Evolutionary conservation across 306 rosid genomes (phyloP).

Genomic region (Delonix regia): DNA sequence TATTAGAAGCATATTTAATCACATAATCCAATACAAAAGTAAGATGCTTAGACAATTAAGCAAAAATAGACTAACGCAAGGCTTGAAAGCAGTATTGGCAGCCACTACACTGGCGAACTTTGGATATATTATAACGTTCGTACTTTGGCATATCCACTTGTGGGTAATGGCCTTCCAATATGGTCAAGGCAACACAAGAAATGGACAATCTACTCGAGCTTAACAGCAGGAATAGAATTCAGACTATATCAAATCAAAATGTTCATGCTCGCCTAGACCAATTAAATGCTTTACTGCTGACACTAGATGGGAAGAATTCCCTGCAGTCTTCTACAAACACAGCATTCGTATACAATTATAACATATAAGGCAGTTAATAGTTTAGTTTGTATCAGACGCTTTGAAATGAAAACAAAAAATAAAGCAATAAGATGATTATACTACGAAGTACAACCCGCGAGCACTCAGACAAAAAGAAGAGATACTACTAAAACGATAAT

Average conservation of each 20-base stretch:
- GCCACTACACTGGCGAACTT: neutral
- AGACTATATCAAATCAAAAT: neutral
- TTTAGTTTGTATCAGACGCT: neutral
- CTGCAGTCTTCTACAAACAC: neutral
- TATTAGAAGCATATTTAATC: slow-evolving; percentile 24
- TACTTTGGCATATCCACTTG: neutral
- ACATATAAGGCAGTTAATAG: neutral
- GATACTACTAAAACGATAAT: neutral
- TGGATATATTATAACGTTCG: neutral
- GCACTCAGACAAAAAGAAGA: neutral
- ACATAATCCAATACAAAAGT: slow-evolving; percentile 9
- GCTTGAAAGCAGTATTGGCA: neutral
- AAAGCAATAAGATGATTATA: neutral
- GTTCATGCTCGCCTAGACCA: neutral
- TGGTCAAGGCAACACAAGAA: neutral
- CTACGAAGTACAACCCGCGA: neutral
- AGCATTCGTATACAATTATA: neutral
- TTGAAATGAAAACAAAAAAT: neutral
- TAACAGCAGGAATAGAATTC: neutral
- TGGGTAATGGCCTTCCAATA: neutral
- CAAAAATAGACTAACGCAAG: neutral
- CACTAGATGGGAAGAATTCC: neutral
- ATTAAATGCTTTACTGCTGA: neutral
- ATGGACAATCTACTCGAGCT: neutral
- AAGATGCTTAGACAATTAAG: slow-evolving; percentile 10